phyloP scores from a whole-genome alignment of 768 basidiomycete genomes.

The Russula vinacea region DNA sequence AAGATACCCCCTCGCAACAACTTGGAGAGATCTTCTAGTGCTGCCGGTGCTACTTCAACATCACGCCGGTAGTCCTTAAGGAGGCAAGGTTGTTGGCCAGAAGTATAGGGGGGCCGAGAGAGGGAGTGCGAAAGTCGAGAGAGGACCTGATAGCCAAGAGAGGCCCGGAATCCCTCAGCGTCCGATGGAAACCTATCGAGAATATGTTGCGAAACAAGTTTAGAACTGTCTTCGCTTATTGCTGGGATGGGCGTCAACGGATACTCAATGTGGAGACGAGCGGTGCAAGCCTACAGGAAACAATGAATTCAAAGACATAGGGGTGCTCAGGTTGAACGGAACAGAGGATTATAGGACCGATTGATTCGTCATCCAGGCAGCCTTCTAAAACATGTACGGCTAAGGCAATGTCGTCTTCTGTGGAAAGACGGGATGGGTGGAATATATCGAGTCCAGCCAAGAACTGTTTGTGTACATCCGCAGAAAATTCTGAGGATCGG shows the following conservation, averaged over 20 bases:
- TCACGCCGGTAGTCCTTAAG: neutral
- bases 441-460: constrained; percentile 15
- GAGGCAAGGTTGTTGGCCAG: neutral
- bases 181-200: constrained; percentile 4
- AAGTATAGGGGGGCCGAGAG: constrained; percentile 10
- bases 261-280: neutral
- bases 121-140: constrained; percentile 11
- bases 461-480: constrained; percentile 3
- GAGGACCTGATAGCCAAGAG: constrained; percentile 9
- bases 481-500: neutral
- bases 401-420: constrained; percentile 6
- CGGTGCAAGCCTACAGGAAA: constrained; percentile 1
- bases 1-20: constrained; percentile 9
- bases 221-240: neutral
- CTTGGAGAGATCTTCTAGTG: constrained; percentile 7
- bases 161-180: neutral
- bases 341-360: constrained; percentile 8
- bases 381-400: constrained; percentile 16
- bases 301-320: constrained; percentile 20
- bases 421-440: constrained; percentile 1
- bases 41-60: constrained; percentile 1
- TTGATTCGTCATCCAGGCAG: constrained; percentile 13
- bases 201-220: neutral
- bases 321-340: constrained; percentile 8
- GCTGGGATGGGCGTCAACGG: constrained; percentile 11